Conservation (phyloP, 352 stramenopile species). For the Globisporangium alternatum region DNA sequence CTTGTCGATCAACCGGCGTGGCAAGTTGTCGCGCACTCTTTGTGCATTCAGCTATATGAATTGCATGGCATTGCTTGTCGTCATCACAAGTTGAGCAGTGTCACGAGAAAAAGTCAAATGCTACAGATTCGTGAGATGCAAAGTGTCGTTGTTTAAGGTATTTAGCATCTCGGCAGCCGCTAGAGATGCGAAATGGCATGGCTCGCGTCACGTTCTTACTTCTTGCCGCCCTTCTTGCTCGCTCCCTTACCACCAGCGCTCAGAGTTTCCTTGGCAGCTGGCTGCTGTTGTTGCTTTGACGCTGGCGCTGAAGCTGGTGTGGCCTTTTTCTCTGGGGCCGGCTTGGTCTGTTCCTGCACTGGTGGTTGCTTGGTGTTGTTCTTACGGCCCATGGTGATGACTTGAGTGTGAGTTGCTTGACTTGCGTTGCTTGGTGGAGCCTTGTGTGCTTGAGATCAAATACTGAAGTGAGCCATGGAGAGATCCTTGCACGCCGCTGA, state of each 20-base stretch:
- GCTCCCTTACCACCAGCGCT: conserved; percentile 18
- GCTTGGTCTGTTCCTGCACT: conserved; percentile 1
- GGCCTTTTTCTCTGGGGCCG: conserved; percentile 8
- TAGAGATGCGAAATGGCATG: too few species aligned
- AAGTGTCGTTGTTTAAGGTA: too few species aligned
- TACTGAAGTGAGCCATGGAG: conserved; percentile 9
- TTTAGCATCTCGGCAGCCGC: too few species aligned
- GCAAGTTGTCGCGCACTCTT: too few species aligned
- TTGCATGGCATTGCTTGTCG: too few species aligned
- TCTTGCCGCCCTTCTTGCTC: conserved; percentile 58
- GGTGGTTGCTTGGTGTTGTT: conserved; percentile 10
- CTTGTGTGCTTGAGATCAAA: conserved; percentile 4
- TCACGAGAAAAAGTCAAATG: too few species aligned
- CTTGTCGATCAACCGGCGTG: too few species aligned
- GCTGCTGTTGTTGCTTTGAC: background rate
- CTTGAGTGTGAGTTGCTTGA: background rate
- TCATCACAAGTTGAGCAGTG: too few species aligned
- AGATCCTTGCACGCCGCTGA: too few species aligned
- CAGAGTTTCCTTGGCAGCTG: background rate
- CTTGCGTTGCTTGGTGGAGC: background rate
- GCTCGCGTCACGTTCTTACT: conserved; percentile 36
- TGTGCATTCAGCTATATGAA: too few species aligned
- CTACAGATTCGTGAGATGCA: too few species aligned
- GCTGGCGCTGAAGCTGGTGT: background rate
- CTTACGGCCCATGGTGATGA: conserved; percentile 12